Base-by-base conservation (phyloP, 768 basidiomycete genomes). In the Cantharellus anzutake region DNA sequence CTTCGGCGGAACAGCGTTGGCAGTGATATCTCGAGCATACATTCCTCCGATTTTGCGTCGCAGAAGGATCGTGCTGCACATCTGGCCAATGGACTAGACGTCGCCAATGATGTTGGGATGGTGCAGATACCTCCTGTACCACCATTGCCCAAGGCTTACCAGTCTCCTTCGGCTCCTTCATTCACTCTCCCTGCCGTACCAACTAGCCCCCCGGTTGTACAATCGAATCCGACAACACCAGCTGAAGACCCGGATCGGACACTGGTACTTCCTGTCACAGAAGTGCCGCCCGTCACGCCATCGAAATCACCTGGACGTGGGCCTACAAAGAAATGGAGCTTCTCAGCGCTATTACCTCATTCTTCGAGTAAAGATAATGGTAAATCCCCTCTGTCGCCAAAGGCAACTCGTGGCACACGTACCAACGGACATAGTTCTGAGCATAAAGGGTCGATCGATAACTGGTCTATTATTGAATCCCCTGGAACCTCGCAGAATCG, bases 321-420 rank as follows among this genome's bases (percentile, higher is more conserved):
- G 2, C 88, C 89, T 41, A 88, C 86, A n/a, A 92, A 91, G 78
- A 93, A 93, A 70, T 93, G 90, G 90, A 92, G 89, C 68, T 86
- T 93, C 69, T 85, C 52, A 55, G 35, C 35, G 52, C 52, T 37
- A 1, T 55, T 37, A 55, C 11, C 52, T n/a, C 38, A 11, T 48
- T 37, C 52, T 55, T 37, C 52, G 11, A 37, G 52, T 37, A 55
- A 37, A 55, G 52, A 55, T 55, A 11, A 55, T 11, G 11, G 7
- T 37, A 55, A 55, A 55, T 7, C 7, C 52, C 7, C 52, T 29
- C 44, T 48, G 11, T 48, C 44, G 29, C 44, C 44, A 11, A 11
- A 29, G 44, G 44, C 44, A 48, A 11, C 44, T 11, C 44, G 44
- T 11, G 44, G 44, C 29, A 48, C 29, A 29, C 44, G 44, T 29